Evolutionary conservation across 2,329 filamentous ascomycete genomes (phyloP).

Genomic region (Lizonia empirigonia): DNA sequence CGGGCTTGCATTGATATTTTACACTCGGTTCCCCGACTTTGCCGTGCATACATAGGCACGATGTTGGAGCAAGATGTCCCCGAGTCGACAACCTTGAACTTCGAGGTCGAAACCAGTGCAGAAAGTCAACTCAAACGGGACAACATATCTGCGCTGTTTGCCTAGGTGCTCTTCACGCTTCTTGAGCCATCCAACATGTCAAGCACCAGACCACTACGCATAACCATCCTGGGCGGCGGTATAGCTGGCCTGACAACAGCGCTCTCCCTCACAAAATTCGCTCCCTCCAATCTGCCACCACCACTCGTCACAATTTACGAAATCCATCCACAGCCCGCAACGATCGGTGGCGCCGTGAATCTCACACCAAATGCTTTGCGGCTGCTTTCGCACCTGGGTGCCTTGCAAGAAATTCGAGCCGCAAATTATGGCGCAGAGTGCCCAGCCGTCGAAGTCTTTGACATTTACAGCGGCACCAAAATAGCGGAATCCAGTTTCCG

Average conservation of each 20-base stretch:
- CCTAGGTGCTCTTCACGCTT: neutral
- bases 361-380: slow-evolving; percentile 66
- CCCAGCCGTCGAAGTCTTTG: slow-evolving; percentile 53
- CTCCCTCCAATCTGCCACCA: slow-evolving; percentile 42
- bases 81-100: neutral
- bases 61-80: neutral
- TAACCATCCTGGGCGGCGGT: slow-evolving; percentile 41
- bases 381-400: slow-evolving; percentile 56
- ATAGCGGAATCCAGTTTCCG: slow-evolving; percentile 52
- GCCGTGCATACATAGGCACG: slow-evolving; percentile 12
- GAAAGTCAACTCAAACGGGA: too few species aligned
- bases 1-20: neutral
- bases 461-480: slow-evolving; percentile 50
- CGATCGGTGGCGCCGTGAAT: slow-evolving; percentile 65
- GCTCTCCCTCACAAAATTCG: slow-evolving; percentile 54
- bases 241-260: slow-evolving; percentile 45
- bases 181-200: neutral
- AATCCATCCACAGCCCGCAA: slow-evolving; percentile 53
- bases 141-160: too few species aligned
- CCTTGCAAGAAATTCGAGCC: slow-evolving; percentile 53
- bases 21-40: slow-evolving; percentile 12
- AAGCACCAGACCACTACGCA: slow-evolving; percentile 21
- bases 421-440: slow-evolving; percentile 51
- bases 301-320: slow-evolving; percentile 56
- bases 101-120: too few species aligned